phyloP scores from a whole-genome alignment of 306 rosid species.

The Lagenaria siceraria region DNA sequence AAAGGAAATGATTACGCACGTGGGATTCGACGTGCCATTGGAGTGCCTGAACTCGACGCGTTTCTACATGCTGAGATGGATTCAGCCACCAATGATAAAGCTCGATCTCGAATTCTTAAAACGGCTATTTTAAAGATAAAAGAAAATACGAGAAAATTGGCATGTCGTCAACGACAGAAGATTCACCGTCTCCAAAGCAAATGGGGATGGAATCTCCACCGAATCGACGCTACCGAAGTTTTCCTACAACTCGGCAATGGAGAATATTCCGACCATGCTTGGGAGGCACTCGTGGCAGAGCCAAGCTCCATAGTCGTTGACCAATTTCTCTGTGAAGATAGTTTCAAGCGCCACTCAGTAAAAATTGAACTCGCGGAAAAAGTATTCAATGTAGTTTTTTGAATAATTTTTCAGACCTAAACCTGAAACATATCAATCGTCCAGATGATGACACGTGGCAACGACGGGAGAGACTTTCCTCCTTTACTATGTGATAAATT shows the following conservation, averaged over 20 bases:
- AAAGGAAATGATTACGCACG: conserved; percentile 5
- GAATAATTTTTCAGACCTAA: no score
- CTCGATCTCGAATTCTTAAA: conserved; percentile 11
- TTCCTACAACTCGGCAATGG: conserved; percentile 6
- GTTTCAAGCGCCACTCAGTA: neutral
- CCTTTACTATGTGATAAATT: neutral
- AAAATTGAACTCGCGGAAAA: no score
- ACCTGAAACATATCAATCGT: neutral
- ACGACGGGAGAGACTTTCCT: neutral
- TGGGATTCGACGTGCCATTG: conserved; percentile 32
- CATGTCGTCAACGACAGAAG: conserved; percentile 22
- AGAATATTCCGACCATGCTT: conserved; percentile 7
- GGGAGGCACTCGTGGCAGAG: conserved; percentile 22
- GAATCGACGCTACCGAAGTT: conserved; percentile 27
- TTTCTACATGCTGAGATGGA: conserved; percentile 5
- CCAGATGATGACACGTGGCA: neutral
- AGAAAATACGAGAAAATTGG: conserved; percentile 20
- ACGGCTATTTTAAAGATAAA: conserved; percentile 24
- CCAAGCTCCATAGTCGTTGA: conserved; percentile 11
- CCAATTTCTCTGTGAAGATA: conserved; percentile 10
- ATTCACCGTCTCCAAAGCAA: conserved; percentile 15
- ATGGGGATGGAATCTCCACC: conserved; percentile 21
- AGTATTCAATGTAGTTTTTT: no score
- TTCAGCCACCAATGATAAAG: neutral
- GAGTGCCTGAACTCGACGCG: conserved; percentile 29